phyloP scores from a whole-genome alignment of 371 early-diverging fungal species.

The Chytridium lagenaria region DNA sequence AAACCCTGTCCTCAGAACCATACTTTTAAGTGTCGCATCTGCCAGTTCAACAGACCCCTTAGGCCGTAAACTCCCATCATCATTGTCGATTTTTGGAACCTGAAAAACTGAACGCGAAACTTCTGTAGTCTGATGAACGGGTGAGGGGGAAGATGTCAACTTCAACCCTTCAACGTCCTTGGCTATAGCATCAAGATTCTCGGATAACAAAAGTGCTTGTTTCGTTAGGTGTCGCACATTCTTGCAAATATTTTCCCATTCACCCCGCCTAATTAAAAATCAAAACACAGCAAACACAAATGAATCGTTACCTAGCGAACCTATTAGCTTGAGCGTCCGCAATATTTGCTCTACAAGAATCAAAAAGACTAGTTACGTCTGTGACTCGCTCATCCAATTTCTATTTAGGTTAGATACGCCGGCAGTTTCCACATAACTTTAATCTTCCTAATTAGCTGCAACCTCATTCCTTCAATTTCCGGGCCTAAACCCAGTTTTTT shows the following conservation, averaged over 20 bases:
- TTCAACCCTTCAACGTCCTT: neutral
- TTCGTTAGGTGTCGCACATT: neutral
- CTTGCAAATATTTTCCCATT: neutral
- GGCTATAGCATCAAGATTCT: neutral
- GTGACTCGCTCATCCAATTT: neutral
- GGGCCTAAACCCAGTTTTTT: neutral
- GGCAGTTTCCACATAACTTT: neutral
- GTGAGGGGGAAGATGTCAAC: neutral
- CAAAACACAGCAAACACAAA: neutral
- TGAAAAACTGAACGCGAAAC: neutral
- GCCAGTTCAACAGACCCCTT: neutral
- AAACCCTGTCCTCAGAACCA: neutral
- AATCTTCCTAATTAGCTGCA: neutral
- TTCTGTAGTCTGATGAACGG: neutral
- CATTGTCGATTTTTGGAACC: neutral
- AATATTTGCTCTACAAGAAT: neutral
- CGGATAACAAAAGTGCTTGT: neutral
- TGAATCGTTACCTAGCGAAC: neutral
- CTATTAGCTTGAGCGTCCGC: neutral
- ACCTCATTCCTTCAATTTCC: neutral
- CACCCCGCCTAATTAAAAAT: neutral
- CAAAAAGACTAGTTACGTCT: neutral
- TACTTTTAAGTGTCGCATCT: neutral
- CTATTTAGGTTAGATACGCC: neutral
- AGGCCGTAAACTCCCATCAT: neutral